Percentiles rank a stretch among this genome's conserved stretches.
Conservation (phyloP, 371 early-diverging fungal genomes). For the Dichotomocladium elegans region DNA sequence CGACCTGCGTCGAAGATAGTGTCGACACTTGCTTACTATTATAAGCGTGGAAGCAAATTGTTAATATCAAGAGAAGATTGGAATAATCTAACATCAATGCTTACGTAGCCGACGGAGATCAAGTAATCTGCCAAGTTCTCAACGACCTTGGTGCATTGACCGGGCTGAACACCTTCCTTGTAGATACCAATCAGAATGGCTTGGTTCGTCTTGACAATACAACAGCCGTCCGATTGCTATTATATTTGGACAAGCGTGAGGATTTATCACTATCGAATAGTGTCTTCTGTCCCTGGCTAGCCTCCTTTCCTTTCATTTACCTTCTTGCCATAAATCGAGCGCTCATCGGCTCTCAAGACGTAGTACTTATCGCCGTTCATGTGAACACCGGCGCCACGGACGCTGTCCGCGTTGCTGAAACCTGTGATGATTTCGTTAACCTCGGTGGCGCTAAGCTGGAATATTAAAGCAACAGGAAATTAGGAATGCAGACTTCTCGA, state of each 20-base stretch:
- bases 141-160: slow-evolving; percentile 74
- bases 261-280: neutral
- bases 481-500: neutral
- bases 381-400: slow-evolving; percentile 68
- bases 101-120: slow-evolving; percentile 63
- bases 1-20: no score
- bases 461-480: neutral
- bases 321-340: slow-evolving; percentile 77
- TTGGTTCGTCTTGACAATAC: slow-evolving; percentile 80
- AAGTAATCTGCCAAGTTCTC: slow-evolving; percentile 85
- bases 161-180: slow-evolving; percentile 64
- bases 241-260: neutral
- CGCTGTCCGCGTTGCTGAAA: slow-evolving; percentile 55
- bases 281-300: neutral
- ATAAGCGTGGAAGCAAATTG: no score
- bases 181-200: slow-evolving; percentile 77
- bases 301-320: slow-evolving; percentile 36
- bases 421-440: slow-evolving; percentile 54
- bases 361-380: slow-evolving; percentile 73
- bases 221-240: slow-evolving; percentile 69
- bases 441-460: slow-evolving; percentile 59
- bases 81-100: no score
- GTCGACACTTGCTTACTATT: no score
- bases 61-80: no score
- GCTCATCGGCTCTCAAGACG: slow-evolving; percentile 60